These are phyloP conservation scores for Rhododendron ovatum DNA, from an alignment of 148 eudicot genomes.

Conservation along the genomic window DNA sequence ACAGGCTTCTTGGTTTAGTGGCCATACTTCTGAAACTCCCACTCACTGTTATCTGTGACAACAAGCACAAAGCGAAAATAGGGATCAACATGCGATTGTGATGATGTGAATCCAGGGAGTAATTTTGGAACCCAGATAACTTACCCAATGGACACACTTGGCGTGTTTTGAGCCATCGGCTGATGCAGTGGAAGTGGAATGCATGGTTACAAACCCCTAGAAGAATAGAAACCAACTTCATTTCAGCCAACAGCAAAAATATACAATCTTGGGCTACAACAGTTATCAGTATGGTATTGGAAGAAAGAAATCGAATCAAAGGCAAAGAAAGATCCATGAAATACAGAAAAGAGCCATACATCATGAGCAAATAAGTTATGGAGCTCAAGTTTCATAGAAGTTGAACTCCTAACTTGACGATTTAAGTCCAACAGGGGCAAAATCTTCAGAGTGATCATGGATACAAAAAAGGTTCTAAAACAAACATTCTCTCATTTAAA, in stretches of 20 bases:
- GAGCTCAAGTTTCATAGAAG: not conserved
- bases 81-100: not conserved
- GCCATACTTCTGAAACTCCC: slow-evolving; percentile 96
- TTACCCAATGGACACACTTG: slow-evolving; percentile 88
- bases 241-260: slow-evolving; percentile 2
- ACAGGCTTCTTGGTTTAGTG: slow-evolving; percentile 30
- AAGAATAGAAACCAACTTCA: slow-evolving; percentile 4
- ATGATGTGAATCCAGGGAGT: not conserved
- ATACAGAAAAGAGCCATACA: not conserved
- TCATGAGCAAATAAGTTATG: not conserved
- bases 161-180: slow-evolving; percentile 91
- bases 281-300: not conserved
- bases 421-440: not conserved
- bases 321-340: not conserved
- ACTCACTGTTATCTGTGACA: slow-evolving; percentile 76
- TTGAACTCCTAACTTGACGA: not conserved
- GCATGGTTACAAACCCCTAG: slow-evolving; percentile 75
- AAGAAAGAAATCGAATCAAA: not conserved
- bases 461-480: not conserved
- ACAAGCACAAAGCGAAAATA: not conserved
- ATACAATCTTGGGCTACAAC: not conserved
- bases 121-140: not conserved
- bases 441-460: not conserved
- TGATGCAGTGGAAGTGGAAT: slow-evolving; percentile 90
- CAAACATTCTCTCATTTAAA: not conserved